Evolutionary conservation across 192 early-diverging fungal genomes (phyloP), one percentile per base, ranked within the genome.

Genomic region (Allomyces macrogynus): DNA sequence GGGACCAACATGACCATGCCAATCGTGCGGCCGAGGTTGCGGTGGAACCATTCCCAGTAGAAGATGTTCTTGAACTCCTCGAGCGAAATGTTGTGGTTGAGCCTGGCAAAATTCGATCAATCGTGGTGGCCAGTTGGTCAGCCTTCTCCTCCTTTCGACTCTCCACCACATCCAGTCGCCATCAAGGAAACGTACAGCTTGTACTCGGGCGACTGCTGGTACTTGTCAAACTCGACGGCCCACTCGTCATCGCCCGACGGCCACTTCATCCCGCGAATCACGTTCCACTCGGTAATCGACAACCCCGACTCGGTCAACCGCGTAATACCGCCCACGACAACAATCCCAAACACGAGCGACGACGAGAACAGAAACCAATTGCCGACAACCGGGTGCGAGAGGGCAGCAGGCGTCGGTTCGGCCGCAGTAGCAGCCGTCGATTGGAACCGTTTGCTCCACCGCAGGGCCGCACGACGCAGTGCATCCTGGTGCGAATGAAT

Each of bases 121-220:
- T 32, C 16, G 0, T 24, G 14, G 9, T 23, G 18, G 23, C 3
- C n/a, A 20, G 1, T 0, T 10, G 20, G 42, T 32, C 20, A 27
- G 18, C 12, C 22, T 23, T 23, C 12, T 26, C 43, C n/a, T 5
- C 22, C 32, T 2, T 23, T 64, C 23, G 44, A 18, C 10, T 18
- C 22, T 9, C 24, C 14, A 64, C 9, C 22, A 22, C 27, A 43
- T 23, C n/a, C 40, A 0, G 8, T 4, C 22, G n/a, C 64, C 43
- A 23, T 65, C 12, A 10, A 23, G 24, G 23, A 63, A 20, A 72
- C 84, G 71, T 78, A 89, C 85, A 89, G 78, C 74, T 92, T 91
- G 75, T 93, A 98, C 77, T 98, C 95, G 25, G 95, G 95, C 66
- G 88, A 95, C 78, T 89, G 87, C 72, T 98, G 95, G 82, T 98